Percentiles rank a stretch among this genome's conserved stretches.
phyloP scores from a whole-genome alignment of 805 yeast genomes.

The Cyberlindnera galapagoensis region DNA sequence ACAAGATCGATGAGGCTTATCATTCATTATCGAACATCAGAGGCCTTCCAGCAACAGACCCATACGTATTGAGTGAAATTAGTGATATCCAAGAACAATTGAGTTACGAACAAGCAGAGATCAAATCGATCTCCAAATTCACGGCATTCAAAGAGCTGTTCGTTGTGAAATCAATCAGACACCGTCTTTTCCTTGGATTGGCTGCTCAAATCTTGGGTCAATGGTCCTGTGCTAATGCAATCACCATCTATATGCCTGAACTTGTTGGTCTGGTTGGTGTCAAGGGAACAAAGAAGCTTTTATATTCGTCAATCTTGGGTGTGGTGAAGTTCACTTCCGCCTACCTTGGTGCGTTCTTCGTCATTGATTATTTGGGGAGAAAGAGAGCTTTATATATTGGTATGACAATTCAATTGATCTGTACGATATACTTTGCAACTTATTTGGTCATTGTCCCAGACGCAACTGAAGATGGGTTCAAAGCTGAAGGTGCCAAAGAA shows the following conservation, averaged over 20 bases:
- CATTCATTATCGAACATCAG: constrained; percentile 36
- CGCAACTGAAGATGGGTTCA: constrained; percentile 28
- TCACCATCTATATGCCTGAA: constrained; percentile 52
- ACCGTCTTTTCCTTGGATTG: constrained; percentile 38
- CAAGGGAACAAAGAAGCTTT: constrained; percentile 31
- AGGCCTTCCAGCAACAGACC: constrained; percentile 38
- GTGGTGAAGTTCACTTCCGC: constrained; percentile 46
- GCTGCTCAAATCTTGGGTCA: constrained; percentile 43
- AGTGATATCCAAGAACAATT: constrained; percentile 45
- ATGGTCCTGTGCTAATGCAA: constrained; percentile 54
- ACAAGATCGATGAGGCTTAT: constrained; percentile 35
- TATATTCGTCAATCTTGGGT: constrained; percentile 48
- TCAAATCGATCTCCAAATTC: constrained; percentile 20
- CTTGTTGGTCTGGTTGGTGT: constrained; percentile 43
- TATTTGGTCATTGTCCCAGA: constrained; percentile 40
- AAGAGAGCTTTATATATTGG: constrained; percentile 45
- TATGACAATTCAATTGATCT: constrained; percentile 35
- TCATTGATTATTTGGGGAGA: constrained; percentile 49
- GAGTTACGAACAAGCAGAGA: constrained; percentile 28
- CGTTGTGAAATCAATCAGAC: constrained; percentile 33
- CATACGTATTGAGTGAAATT: constrained; percentile 43
- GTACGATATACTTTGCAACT: constrained; percentile 40
- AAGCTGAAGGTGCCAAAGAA: constrained; percentile 26
- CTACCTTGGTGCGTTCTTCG: constrained; percentile 43
- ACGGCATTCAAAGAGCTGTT: constrained; percentile 30